These are phyloP conservation scores for Biscogniauxia mediterranea DNA, from an alignment of 2,329 filamentous ascomycete genomes.

Conservation along the genomic window DNA sequence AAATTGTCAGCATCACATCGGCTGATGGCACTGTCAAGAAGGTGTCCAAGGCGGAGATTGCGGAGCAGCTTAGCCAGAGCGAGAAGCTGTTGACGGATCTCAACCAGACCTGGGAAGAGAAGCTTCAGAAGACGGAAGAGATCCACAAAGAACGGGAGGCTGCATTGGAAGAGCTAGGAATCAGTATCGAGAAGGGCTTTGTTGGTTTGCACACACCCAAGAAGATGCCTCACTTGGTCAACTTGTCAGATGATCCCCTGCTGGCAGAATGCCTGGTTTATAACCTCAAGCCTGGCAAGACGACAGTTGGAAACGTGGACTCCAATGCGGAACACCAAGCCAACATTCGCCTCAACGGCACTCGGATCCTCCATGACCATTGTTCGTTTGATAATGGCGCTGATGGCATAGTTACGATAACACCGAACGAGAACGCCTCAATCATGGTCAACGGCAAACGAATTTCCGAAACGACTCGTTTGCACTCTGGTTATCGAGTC, in stretches of 20 bases:
- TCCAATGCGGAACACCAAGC: conserved; percentile 71
- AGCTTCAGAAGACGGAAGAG: conserved; percentile 88
- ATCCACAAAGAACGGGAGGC: conserved; percentile 97
- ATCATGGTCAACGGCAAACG: conserved; percentile 98
- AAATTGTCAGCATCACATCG: conserved; percentile 91
- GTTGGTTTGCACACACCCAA: conserved; percentile 94
- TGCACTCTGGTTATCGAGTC: conserved; percentile 90
- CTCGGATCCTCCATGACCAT: conserved; percentile 87
- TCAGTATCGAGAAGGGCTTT: conserved; percentile 98
- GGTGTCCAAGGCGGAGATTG: conserved; percentile 97
- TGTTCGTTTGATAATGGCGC: conserved; percentile 86
- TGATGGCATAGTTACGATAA: conserved; percentile 88
- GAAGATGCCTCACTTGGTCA: conserved; percentile 99
- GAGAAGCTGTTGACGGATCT: conserved; percentile 95
- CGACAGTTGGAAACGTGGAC: conserved; percentile 92
- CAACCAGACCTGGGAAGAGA: conserved; percentile 99
- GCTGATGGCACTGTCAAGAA: conserved; percentile 86
- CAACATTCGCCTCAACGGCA: conserved; percentile 91
- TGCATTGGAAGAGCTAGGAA: conserved; percentile 91
- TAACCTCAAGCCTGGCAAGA: conserved; percentile 93
- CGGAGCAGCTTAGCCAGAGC: conserved; percentile 91
- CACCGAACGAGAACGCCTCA: conserved; percentile 86
- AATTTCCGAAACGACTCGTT: conserved; percentile 77
- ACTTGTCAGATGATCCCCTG: conserved; percentile 90
- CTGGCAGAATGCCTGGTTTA: conserved; percentile 96